phyloP scores from a whole-genome alignment of 768 basidiomycete genomes.

The Porphyrellus cyaneotinctus region DNA sequence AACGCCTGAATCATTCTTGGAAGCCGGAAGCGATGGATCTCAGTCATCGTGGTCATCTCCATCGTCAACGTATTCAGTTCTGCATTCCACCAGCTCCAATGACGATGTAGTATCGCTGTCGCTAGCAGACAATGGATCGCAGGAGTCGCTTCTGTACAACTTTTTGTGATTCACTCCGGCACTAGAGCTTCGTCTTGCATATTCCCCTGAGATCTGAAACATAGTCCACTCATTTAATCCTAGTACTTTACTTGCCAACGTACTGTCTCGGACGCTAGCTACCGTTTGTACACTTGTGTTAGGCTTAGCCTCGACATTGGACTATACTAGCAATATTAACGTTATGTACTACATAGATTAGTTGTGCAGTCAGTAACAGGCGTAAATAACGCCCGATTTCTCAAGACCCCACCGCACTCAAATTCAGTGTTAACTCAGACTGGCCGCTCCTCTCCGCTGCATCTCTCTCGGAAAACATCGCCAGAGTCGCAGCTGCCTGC shows the following conservation, averaged over 20 bases:
- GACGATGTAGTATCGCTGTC: constrained; percentile 9
- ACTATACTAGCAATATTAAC: too few species aligned
- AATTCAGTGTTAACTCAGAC: constrained; percentile 11
- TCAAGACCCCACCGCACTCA: background rate
- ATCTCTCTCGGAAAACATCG: constrained; percentile 6
- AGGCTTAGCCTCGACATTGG: background rate
- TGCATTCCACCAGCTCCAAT: constrained; percentile 9
- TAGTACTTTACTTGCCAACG: constrained; percentile 1
- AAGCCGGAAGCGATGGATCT: constrained; percentile 11
- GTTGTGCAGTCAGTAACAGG: too few species aligned
- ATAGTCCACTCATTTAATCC: constrained; percentile 3
- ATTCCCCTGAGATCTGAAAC: background rate
- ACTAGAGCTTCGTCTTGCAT: constrained; percentile 1
- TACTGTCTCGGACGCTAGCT: background rate
- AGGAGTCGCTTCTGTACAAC: constrained; percentile 14
- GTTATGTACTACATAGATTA: too few species aligned
- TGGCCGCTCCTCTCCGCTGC: constrained; percentile 15
- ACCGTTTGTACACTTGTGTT: background rate
- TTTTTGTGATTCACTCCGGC: constrained; percentile 14
- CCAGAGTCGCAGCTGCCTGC: constrained; percentile 1
- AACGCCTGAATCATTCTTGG: constrained; percentile 13
- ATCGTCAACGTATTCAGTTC: constrained; percentile 20
- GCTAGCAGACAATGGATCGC: constrained; percentile 4
- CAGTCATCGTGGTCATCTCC: constrained; percentile 24
- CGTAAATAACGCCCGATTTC: constrained; percentile 25